Evolutionary conservation across 495 filamentous ascomycete species (phyloP), one percentile per base, ranked within the genome.

Genomic region (Penicillium soppii): DNA sequence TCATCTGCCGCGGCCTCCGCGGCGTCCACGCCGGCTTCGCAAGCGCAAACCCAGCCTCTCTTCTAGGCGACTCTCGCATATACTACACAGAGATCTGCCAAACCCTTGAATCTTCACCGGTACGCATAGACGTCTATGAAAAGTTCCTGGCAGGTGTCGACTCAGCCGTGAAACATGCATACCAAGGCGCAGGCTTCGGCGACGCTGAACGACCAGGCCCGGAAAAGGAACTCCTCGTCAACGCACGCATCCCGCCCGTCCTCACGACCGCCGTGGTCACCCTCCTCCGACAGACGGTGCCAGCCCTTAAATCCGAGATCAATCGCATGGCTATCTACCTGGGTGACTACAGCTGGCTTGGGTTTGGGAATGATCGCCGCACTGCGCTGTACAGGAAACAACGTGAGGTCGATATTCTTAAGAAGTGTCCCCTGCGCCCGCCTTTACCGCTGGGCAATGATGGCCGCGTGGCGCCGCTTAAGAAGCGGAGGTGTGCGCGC

Each of bases 1-100:
- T 83, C 33, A 77, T 82, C 47, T 89, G 84, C 66, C 85, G 82
- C 41, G 81, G 80, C 23, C 77, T 91, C 25, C 72, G 71, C 33
- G 67, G 68, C 35, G 57, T 81, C 13, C 59, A 70, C 32, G 59
- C 62, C 6, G 67, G 69, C 32, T 71, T 70, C 54, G 51, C 62
- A 37, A 63, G 39, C 35, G 52, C 61, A 23, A 62, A 61, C 46
- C 56, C 56, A 4, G 54, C 57, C 22, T 35, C 67, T 1, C 60
- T 75, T 15, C 47, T 63, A 3, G 63, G 59, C 29, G 72, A 74
- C 42, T 59, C 68, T n/a, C 62, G 68, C 29, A 53, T 68, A 19
- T 71, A 72, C 58, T 74, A 73, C 54, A 54, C 59, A 8, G 74
- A 74, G 39, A 68, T 75, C 43, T 72, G 65, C 60, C 65, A 73